These are phyloP conservation scores for Symbiodinium pilosum DNA, from an alignment of 73 alveolate species.

Conservation along the genomic window DNA sequence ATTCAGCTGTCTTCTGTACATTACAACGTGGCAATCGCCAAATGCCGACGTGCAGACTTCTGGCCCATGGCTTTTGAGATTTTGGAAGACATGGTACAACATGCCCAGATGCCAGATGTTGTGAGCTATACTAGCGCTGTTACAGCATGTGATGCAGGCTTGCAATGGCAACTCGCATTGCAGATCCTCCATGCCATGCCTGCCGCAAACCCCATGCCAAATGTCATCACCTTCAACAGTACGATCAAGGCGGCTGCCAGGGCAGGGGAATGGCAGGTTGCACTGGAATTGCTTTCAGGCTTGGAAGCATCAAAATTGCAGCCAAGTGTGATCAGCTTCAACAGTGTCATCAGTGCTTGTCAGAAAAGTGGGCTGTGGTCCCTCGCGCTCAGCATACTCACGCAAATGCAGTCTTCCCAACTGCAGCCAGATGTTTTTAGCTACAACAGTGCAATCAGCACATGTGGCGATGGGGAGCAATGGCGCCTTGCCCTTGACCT, in stretches of 20 bases:
- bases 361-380: background rate
- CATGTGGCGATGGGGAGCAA: background rate
- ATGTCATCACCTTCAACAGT: background rate
- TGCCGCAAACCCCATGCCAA: background rate
- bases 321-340: conserved; percentile 2
- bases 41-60: background rate
- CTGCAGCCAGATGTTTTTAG: background rate
- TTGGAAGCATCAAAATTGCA: background rate
- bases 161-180: background rate
- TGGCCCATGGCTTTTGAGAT: background rate
- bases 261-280: background rate
- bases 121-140: background rate
- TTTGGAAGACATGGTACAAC: background rate
- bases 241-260: background rate
- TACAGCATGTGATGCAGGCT: background rate
- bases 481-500: background rate
- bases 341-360: background rate
- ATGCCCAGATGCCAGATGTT: background rate
- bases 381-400: background rate
- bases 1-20: background rate
- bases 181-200: background rate
- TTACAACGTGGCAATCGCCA: background rate
- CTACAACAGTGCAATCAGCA: background rate
- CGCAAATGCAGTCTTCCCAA: background rate
- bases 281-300: background rate